Conservation (phyloP, 805 yeast species). For the Hyphopichia homilentoma region DNA sequence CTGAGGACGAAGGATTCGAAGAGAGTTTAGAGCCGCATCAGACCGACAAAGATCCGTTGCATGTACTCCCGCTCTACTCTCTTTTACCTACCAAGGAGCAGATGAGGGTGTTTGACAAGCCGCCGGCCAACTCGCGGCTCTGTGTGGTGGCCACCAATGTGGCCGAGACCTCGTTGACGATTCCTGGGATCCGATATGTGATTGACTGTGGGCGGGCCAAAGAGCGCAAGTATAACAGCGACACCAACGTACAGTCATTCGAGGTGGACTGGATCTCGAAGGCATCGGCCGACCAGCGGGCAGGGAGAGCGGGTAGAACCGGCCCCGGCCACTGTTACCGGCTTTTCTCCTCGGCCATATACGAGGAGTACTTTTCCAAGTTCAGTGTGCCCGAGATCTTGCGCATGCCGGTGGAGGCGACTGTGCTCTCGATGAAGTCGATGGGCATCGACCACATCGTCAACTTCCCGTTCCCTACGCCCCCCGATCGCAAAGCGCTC, state of each 20-base stretch:
- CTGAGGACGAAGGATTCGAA: conserved; percentile 64
- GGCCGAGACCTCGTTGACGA: conserved; percentile 96
- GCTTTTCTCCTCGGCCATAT: conserved; percentile 88
- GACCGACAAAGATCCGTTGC: conserved; percentile 71
- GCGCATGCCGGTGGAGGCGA: conserved; percentile 94
- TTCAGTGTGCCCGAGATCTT: conserved; percentile 87
- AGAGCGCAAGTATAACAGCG: conserved; percentile 77
- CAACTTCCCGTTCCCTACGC: conserved; percentile 95
- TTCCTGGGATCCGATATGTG: conserved; percentile 92
- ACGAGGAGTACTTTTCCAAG: conserved; percentile 76
- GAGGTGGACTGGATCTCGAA: conserved; percentile 90
- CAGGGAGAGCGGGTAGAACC: conserved; percentile 98
- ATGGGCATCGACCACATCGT: conserved; percentile 91
- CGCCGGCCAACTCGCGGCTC: conserved; percentile 81
- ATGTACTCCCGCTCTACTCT: conserved; percentile 90
- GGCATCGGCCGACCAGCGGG: conserved; percentile 92
- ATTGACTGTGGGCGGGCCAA: conserved; percentile 94
- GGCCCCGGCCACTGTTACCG: conserved; percentile 98
- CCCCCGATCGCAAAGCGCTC: conserved; percentile 67
- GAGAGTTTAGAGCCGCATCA: conserved; percentile 71
- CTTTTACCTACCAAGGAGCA: conserved; percentile 92
- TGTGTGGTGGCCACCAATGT: conserved; percentile 96
- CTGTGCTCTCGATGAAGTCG: conserved; percentile 92
- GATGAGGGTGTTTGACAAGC: conserved; percentile 82
- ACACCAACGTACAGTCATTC: conserved; percentile 88